Evolutionary conservation across 2,329 filamentous ascomycete genomes (phyloP), one percentile per base, ranked within the genome.

Genomic region (Hyphodiscus sp.): DNA sequence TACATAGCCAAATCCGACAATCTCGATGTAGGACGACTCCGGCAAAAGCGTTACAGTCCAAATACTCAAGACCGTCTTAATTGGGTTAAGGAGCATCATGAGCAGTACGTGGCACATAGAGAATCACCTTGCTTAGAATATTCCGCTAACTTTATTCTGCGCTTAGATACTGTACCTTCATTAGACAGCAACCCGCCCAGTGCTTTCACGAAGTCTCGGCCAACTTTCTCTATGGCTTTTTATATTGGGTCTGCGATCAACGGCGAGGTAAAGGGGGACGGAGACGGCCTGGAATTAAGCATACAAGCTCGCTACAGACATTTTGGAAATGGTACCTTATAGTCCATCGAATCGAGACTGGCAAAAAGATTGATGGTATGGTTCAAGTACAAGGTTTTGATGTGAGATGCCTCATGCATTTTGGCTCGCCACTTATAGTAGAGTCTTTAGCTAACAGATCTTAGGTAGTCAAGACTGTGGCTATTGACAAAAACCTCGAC

Each of bases 391-490:
- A 52, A 26, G 50, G 50, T 19, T 20, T 42, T 42, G 50, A 52
- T 48, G 45, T 49, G 45, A 52, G 43, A 26, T 41, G 13, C 11
- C 46, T 18, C 20, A 16, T 15, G 8, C 5, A 23, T 20, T 33
- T 20, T 42, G 13, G 33, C 26, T 47, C 20, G 23, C 30, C 43
- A 8, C 23, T 19, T 41, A 20, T 13, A 45, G 16, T 51, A 18
- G 19, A 18, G 29, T 33, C 50, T 47, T 13, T 9, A 23, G 26
- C 50, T 46, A 41, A 46, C 26, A 41, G 47, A 47, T 47, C 30
- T 50, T 55, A 69, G 66, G 47, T 68, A 2, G 41, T 69, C 20
- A 64, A 62, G 4, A 52, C 64, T 42, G 51, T 69, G 16, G 57
- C 61, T 13, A 54, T 26, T 41, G 52, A 67, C 30, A 65, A 69